Conservation (phyloP, 805 yeast species). For the Maudiozyma pseudohumilis region DNA sequence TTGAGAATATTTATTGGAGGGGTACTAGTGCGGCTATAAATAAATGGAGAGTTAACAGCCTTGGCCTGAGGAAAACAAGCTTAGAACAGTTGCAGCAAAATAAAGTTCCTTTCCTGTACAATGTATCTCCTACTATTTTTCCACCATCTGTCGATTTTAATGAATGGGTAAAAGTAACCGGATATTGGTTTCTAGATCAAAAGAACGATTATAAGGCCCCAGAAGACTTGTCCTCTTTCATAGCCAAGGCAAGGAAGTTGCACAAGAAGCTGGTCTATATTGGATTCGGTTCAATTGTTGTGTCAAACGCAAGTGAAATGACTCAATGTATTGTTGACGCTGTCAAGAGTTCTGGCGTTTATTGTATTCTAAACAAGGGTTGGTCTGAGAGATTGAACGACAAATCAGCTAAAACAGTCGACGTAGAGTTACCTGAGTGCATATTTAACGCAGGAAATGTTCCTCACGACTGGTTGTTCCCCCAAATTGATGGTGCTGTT, state of each 20-base stretch:
- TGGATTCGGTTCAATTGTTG: slow-evolving; percentile 95
- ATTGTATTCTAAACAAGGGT: slow-evolving; percentile 84
- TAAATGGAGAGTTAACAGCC: slow-evolving; percentile 66
- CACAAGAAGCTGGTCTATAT: slow-evolving; percentile 73
- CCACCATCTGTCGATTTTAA: slow-evolving; percentile 91
- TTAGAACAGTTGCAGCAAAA: slow-evolving; percentile 63
- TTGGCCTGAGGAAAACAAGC: slow-evolving; percentile 59
- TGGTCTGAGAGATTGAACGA: slow-evolving; percentile 73
- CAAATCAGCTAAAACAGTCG: slow-evolving; percentile 27
- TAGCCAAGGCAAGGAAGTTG: slow-evolving; percentile 48
- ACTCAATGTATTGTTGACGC: slow-evolving; percentile 74
- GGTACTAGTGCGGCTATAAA: slow-evolving; percentile 84
- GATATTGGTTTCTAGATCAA: slow-evolving; percentile 89
- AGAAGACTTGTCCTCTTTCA: slow-evolving; percentile 44
- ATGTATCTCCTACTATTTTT: slow-evolving; percentile 76
- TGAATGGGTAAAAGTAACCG: slow-evolving; percentile 93
- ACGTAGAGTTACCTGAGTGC: slow-evolving; percentile 48
- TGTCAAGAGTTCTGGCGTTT: slow-evolving; percentile 67
- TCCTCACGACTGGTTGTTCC: slow-evolving; percentile 93
- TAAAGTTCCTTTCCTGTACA: slow-evolving; percentile 80
- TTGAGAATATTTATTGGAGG: slow-evolving; percentile 88
- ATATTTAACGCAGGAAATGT: slow-evolving; percentile 61
- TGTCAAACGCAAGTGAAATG: slow-evolving; percentile 66
- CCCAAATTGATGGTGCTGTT: slow-evolving; percentile 83
- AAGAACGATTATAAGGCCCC: slow-evolving; percentile 51